Conservation (phyloP, 148 eudicot genomes). For the Hydrangea macrophylla region DNA sequence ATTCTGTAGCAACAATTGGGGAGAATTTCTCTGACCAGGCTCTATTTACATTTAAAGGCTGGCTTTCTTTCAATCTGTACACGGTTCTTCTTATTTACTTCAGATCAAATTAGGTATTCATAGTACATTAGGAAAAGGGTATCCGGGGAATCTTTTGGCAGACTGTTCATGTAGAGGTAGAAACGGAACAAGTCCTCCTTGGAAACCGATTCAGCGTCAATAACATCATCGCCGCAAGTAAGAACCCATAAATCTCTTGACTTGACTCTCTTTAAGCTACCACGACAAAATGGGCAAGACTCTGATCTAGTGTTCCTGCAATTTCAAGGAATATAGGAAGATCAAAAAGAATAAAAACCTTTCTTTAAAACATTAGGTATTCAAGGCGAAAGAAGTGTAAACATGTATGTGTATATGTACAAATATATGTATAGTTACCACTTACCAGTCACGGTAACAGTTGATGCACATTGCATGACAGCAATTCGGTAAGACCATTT, state of each 20-base stretch:
- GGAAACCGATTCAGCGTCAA: constrained; percentile 47
- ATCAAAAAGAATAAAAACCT: neutral
- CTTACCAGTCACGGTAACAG: constrained; percentile 79
- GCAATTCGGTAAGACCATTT: constrained; percentile 73
- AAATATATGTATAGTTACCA: neutral
- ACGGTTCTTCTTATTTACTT: constrained; percentile 13
- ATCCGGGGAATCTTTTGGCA: constrained; percentile 66
- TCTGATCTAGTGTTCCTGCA: constrained; percentile 58
- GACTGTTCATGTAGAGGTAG: constrained; percentile 54
- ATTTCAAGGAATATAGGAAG: constrained; percentile 6
- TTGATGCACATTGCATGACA: constrained; percentile 85
- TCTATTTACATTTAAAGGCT: constrained; percentile 43
- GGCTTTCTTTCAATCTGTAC: constrained; percentile 30
- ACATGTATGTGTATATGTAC: neutral
- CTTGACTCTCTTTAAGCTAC: constrained; percentile 56
- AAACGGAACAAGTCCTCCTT: constrained; percentile 56
- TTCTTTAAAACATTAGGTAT: neutral
- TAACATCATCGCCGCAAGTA: constrained; percentile 53
- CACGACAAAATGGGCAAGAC: constrained; percentile 85
- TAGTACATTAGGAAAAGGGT: constrained; percentile 54
- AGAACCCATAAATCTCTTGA: constrained; percentile 80
- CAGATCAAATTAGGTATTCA: constrained; percentile 52
- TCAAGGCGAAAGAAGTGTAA: neutral
- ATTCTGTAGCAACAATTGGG: neutral
- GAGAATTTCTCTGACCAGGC: constrained; percentile 22